Evolutionary conservation across 306 rosid species (phyloP), one percentile per base, ranked within the genome.

Genomic region (Sphenostylis stenocarpa): DNA sequence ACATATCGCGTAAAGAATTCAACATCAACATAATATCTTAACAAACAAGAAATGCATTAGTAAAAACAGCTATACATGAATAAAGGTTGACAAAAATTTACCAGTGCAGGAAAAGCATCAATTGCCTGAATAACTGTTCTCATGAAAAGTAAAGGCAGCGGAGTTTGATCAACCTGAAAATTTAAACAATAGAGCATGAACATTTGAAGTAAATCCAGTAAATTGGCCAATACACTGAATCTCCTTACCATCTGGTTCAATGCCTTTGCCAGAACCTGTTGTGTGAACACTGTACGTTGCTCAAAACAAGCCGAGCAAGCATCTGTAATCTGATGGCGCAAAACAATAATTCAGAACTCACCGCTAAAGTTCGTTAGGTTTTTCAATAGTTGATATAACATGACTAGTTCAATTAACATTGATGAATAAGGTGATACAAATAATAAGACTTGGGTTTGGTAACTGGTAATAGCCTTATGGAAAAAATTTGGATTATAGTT

Each of bases 291-390:
- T 58, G 98, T 96, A 11, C 97, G 92, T 85, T 96, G 99, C 91
- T 96, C 99, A 71, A 96, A 96, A 84, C 99, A 96, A 75, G 99
- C 97, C 20, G 99, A 88, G 81, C 98, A 96, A 79, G 91, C 98
- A 82, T 96, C 97, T 51, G 88, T 96, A 79, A 96, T 89, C 98
- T 96, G 94, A 39, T 80, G 80, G 80, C n/a, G 76, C 67, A 83
- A 80, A 82, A 84, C 48, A 83, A 81, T 44, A 77, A 52, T 53
- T 67, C 69, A 51, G 51, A 68, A 84, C 64, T 81, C 62, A 70
- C 72, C 10, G 62, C 64, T 16, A 19, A 38, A 0, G 34, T 21
- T 57, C 28, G 28, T 60, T 1, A 60, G 67, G 67, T 7, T 74
- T 53, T 60, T 63, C 24, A 58, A 49, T 34, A 31, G 77, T 44